Base-by-base conservation (phyloP, 306 rosid genomes). In the Styphnolobium japonicum region DNA sequence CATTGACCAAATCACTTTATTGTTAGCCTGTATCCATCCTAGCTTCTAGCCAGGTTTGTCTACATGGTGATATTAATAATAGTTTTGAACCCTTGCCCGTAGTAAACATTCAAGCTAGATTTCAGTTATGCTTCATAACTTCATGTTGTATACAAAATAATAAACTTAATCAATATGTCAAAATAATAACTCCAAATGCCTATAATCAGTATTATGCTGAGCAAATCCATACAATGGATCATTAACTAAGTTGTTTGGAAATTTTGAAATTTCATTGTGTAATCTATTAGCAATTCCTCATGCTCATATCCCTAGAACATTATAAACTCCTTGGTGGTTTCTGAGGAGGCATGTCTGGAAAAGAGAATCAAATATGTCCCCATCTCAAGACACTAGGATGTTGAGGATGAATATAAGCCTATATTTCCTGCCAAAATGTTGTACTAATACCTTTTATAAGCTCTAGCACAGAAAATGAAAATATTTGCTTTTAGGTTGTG, bases 1-100 rank as follows among this genome's bases (percentile, higher is more conserved):
- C 88, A 86, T 94, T 51, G 93, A 87, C 96, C 94, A 87, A 39
- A 90, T 90, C 69, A 92, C 92, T 83, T 94, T 96, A 10, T 60
- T 75, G 15, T 81, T 81, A 15, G 84, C 76, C 97, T 97, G 90
- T 72, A 48, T 87, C 97, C 97, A 89, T 60, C 97, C 89, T 1
- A 92, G 61, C 60, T 73, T 79, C 98, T 96, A 92, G 16, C 98
- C 97, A 0, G 97, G 93, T 65, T 83, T 84, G 83, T 86, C 89
- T 29, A 92, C 85, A 18, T 92, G 96, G 10, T 96, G 88, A 81
- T 88, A 94, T 64, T 75, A 85, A 69, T 84, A 77, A 76, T 82
- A 79, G 75, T 92, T 92, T 76, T 90, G 77, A 49, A 90, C 89
- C 33, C 87, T 92, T 79, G 91, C 97, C 97, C 92, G 92, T 25